phyloP scores from a whole-genome alignment of 2,329 filamentous ascomycete species.

The Mollisiaceae sp. region DNA sequence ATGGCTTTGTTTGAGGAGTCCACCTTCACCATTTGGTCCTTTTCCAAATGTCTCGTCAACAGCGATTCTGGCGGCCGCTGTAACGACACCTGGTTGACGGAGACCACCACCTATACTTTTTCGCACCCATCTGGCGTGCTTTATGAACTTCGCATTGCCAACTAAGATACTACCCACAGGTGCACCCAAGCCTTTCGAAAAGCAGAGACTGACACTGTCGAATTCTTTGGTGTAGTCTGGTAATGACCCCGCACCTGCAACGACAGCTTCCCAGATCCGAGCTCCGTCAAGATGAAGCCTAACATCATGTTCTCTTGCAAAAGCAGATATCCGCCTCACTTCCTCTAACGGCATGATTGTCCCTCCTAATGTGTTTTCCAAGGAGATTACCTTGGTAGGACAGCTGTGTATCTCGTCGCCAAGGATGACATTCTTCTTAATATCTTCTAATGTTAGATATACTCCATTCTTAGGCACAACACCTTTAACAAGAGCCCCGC shows the following conservation, averaged over 20 bases:
- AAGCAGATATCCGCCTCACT: constrained; percentile 69
- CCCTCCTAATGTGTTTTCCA: constrained; percentile 87
- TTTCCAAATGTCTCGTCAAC: constrained; percentile 78
- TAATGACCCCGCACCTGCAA: constrained; percentile 69
- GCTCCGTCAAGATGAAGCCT: constrained; percentile 81
- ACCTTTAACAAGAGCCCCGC: constrained; percentile 71
- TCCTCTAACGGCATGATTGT: constrained; percentile 79
- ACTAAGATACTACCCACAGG: constrained; percentile 80
- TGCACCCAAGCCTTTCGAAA: constrained; percentile 82
- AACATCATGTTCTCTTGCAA: constrained; percentile 68
- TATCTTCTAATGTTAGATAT: constrained; percentile 65
- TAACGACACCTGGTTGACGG: constrained; percentile 76
- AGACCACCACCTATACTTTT: constrained; percentile 83
- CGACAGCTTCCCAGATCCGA: constrained; percentile 81
- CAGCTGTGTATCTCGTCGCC: constrained; percentile 75
- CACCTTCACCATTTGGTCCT: constrained; percentile 61
- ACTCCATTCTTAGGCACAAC: constrained; percentile 72
- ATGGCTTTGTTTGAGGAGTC: constrained; percentile 66
- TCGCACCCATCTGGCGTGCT: constrained; percentile 74
- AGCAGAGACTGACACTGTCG: constrained; percentile 78
- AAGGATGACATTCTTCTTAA: constrained; percentile 68
- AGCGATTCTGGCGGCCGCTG: constrained; percentile 76
- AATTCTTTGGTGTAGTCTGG: constrained; percentile 71
- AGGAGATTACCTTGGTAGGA: constrained; percentile 78
- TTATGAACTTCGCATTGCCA: constrained; percentile 58